phyloP scores from a whole-genome alignment of 2,329 filamentous ascomycete genomes.

The Fusarium nelsonii region DNA sequence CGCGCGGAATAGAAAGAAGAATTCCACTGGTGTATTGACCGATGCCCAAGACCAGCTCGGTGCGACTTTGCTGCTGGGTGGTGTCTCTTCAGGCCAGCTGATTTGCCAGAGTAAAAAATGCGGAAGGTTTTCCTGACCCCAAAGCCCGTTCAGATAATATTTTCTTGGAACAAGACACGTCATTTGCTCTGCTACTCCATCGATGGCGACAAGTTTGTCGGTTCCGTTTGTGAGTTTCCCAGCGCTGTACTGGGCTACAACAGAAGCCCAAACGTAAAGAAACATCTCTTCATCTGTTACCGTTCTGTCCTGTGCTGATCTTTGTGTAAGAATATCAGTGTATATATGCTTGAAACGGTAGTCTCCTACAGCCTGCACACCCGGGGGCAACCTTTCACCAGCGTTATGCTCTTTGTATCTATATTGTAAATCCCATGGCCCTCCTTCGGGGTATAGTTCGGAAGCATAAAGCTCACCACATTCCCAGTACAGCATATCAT shows the following conservation, averaged over 20 bases:
- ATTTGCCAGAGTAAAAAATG: slow-evolving; percentile 2
- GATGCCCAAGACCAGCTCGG: slow-evolving; percentile 19
- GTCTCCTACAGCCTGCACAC: not conserved
- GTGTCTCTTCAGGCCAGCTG: not conserved
- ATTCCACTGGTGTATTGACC: not conserved
- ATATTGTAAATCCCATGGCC: slow-evolving; percentile 4
- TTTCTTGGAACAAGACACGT: not conserved
- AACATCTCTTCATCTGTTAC: slow-evolving; percentile 5
- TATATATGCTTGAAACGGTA: slow-evolving; percentile 17
- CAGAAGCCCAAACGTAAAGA: slow-evolving; percentile 12
- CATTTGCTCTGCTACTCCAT: slow-evolving; percentile 11
- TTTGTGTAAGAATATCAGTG: not conserved
- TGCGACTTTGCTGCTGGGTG: not conserved
- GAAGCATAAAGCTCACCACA: slow-evolving; percentile 6
- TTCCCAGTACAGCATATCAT: slow-evolving; percentile 16
- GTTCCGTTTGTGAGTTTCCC: not conserved
- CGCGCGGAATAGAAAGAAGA: slow-evolving; percentile 2
- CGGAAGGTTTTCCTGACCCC: not conserved
- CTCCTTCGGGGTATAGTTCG: not conserved
- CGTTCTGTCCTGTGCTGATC: fast-evolving
- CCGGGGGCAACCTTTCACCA: not conserved
- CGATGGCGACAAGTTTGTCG: slow-evolving; percentile 7
- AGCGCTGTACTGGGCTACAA: slow-evolving; percentile 11
- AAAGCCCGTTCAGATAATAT: slow-evolving; percentile 1
- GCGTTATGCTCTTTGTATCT: not conserved